Evolutionary conservation across 805 yeast genomes (phyloP).

Genomic region (Wickerhamomyces canadensis): DNA sequence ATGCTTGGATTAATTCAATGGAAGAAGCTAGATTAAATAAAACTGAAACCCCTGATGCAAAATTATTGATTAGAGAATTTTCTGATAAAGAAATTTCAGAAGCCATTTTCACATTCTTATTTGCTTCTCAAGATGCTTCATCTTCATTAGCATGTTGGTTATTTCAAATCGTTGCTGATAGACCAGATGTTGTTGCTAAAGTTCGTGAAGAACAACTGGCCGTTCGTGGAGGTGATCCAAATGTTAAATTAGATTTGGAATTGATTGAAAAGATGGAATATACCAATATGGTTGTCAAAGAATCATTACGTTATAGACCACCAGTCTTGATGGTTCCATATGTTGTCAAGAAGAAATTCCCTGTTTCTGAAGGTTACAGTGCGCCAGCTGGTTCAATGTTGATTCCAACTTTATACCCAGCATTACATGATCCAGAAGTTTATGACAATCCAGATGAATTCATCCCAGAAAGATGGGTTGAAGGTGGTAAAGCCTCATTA

Average conservation of each 20-base stretch:
- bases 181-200: conserved; percentile 84
- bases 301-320: conserved; percentile 90
- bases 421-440: conserved; percentile 95
- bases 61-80: conserved; percentile 71
- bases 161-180: conserved; percentile 92
- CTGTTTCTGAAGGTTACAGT: conserved; percentile 74
- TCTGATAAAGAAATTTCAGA: conserved; percentile 90
- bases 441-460: conserved; percentile 92
- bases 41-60: conserved; percentile 45
- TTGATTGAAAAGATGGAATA: conserved; percentile 82
- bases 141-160: conserved; percentile 97
- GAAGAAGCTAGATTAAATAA: conserved; percentile 53
- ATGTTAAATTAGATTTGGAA: conserved; percentile 54
- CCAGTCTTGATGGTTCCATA: conserved; percentile 99
- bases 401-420: conserved; percentile 92
- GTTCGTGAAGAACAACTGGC: conserved; percentile 87
- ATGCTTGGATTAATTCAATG: conserved; percentile 90
- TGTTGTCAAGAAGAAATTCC: conserved; percentile 81
- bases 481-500: conserved; percentile 67
- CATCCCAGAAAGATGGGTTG: conserved; percentile 93
- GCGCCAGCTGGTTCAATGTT: conserved; percentile 98
- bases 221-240: conserved; percentile 75
- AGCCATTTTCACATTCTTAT: conserved; percentile 92
- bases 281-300: conserved; percentile 88
- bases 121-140: conserved; percentile 98